Evolutionary conservation across 2,329 filamentous ascomycete genomes (phyloP).

Genomic region (Verticillium albo-atrum): DNA sequence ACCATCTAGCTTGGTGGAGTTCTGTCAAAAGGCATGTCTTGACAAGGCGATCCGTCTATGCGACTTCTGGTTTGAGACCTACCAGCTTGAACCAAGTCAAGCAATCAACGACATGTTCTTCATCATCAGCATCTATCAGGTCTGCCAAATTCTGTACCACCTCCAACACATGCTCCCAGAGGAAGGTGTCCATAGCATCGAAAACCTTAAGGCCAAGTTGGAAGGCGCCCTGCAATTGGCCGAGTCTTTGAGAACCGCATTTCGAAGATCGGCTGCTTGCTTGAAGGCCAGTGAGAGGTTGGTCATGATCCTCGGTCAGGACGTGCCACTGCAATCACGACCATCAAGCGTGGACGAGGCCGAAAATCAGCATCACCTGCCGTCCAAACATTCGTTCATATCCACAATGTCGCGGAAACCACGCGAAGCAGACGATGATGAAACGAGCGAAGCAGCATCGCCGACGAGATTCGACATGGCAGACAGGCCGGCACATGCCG

Average conservation of each 20-base stretch:
- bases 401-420: neutral
- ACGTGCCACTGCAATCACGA: neutral
- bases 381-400: neutral
- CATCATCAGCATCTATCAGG: slow-evolving; percentile 4
- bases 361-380: neutral
- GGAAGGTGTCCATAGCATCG: neutral
- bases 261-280: neutral
- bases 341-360: neutral
- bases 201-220: neutral
- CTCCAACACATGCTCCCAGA: slow-evolving; percentile 2
- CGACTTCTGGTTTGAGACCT: slow-evolving; percentile 6
- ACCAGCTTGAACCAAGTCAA: neutral
- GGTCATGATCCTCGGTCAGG: neutral
- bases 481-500: neutral
- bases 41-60: slow-evolving; percentile 4
- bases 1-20: slow-evolving; percentile 2
- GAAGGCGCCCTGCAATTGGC: neutral
- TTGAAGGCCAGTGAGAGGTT: neutral
- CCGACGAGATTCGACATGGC: neutral
- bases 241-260: neutral
- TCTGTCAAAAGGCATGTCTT: slow-evolving; percentile 8
- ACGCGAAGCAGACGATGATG: neutral
- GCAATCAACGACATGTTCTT: neutral
- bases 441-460: neutral
- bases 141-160: slow-evolving; percentile 3